Percentiles rank a stretch among this genome's conserved stretches.
Evolutionary conservation across 116 monocot species (phyloP).

Genomic region (Zostera marina): DNA sequence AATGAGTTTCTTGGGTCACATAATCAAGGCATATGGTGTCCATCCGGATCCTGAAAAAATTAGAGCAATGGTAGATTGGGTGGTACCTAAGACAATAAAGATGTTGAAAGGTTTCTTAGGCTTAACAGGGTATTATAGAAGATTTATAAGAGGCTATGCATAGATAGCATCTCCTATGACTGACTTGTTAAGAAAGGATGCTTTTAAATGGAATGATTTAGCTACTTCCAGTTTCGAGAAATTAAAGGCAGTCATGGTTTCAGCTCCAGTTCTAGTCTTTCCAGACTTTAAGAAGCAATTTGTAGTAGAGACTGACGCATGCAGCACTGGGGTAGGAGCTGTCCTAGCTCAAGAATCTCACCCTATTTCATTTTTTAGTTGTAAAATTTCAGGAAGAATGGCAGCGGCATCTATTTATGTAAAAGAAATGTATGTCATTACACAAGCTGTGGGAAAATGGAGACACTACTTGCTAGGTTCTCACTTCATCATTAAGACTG

Average conservation of each 20-base stretch:
- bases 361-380: neutral
- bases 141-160: neutral
- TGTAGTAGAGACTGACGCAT: neutral
- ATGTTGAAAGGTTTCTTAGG: neutral
- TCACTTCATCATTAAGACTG: neutral
- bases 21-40: too few relatives aligned
- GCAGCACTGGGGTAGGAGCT: neutral
- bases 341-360: neutral
- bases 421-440: neutral
- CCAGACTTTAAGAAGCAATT: neutral
- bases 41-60: neutral
- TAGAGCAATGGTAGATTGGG: neutral
- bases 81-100: neutral
- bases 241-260: neutral
- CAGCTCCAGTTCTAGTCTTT: neutral
- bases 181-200: neutral
- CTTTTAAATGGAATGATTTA: neutral
- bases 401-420: neutral
- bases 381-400: neutral
- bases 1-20: too few relatives aligned
- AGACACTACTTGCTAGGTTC: neutral
- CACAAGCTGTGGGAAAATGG: neutral
- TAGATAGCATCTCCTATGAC: neutral
- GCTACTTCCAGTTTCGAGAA: too few relatives aligned
- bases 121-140: neutral